Conservation (phyloP, 768 basidiomycete species). For the Auriculariales sp. region DNA sequence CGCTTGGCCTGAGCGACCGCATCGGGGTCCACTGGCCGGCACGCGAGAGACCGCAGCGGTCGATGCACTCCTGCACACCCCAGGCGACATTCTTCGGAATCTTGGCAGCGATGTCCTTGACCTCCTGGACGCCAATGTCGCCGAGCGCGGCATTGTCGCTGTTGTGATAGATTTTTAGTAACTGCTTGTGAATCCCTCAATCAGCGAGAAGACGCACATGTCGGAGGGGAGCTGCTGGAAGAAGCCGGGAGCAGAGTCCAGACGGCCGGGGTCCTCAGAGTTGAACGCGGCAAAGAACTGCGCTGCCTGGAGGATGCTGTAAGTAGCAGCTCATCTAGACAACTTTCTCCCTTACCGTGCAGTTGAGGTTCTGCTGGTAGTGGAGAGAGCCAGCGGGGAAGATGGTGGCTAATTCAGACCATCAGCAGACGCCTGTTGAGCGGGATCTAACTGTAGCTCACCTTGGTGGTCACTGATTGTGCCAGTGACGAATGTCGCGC, state of each 20-base stretch:
- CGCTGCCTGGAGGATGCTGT: constrained; percentile 9
- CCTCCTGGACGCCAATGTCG: constrained; percentile 15
- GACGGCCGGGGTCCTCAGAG: constrained; percentile 15
- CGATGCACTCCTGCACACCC: constrained; percentile 15
- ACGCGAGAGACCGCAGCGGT: constrained; percentile 14
- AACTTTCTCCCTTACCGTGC: constrained; percentile 7
- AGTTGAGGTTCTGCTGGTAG: constrained; percentile 16
- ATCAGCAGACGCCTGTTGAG: no score
- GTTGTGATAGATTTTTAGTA: constrained; percentile 14
- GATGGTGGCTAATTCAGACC: constrained; percentile 10
- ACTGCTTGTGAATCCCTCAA: no score
- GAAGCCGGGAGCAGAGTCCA: constrained; percentile 15
- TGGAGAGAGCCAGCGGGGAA: constrained; percentile 16
- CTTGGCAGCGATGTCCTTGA: constrained; percentile 13
- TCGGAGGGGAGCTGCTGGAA: constrained; percentile 6
- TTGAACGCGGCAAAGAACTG: constrained; percentile 17
- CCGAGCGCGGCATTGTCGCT: constrained; percentile 16
- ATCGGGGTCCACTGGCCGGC: constrained; percentile 10
- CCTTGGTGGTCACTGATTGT: not conserved
- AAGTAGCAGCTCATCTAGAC: no score
- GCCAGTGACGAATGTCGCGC: not conserved
- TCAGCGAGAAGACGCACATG: not conserved
- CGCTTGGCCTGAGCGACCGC: not conserved
- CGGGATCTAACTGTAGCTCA: not conserved
- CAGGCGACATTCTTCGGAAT: constrained; percentile 18